Evolutionary conservation across 352 stramenopile species (phyloP), one percentile per base, ranked within the genome.

Genomic region (Peronospora farinosa): DNA sequence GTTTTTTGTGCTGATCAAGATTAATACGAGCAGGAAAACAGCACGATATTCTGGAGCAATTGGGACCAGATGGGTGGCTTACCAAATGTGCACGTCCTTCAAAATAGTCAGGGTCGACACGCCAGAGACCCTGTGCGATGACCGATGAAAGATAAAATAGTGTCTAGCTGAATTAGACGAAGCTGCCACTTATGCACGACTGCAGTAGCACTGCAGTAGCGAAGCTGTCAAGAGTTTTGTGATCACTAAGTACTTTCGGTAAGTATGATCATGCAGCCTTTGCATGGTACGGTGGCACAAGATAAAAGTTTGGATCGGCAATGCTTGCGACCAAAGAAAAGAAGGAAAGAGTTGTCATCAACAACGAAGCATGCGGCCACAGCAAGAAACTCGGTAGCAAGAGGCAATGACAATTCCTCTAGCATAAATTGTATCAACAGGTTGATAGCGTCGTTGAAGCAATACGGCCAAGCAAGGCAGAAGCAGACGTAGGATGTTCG

Each of bases 1-100:
- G 32, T 21, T 49, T 21, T 51, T 60, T 69, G 44, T 58, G 46
- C 47, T 57, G 53, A 47, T 21, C 31, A 60, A 57, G 53, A 51
- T 46, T 57, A 36, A 5, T 27, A 63, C 47, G 49, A 40, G n/a
- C 47, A 59, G 37, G 52, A 21, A 21, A 60, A 25, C 36, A 41
- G 12, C 43, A 57, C 39, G 44, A 40, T 30, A 23, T 15, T 17
- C 30, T 5, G 35, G 16, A 40, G 32, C 5, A 7, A 33, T 12
- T 12, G 1, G 7, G 19, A 21, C 7, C n/a, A 36, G 8, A 15
- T 36, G 31, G 7, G 1, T 36, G 10, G 31, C n/a, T 19, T 9
- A 9, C 11, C 31, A 35, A 6, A 35, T 9, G 31, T 12, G 11
- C 15, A 4, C 19, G 31, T 12, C 11, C 3, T 4, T 1, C 31